A percentile compares a stretch with the other conserved stretches of the same genome.
These are phyloP conservation scores for Metschnikowia santaceciliae DNA, from an alignment of 805 yeast genomes.

Conservation along the genomic window DNA sequence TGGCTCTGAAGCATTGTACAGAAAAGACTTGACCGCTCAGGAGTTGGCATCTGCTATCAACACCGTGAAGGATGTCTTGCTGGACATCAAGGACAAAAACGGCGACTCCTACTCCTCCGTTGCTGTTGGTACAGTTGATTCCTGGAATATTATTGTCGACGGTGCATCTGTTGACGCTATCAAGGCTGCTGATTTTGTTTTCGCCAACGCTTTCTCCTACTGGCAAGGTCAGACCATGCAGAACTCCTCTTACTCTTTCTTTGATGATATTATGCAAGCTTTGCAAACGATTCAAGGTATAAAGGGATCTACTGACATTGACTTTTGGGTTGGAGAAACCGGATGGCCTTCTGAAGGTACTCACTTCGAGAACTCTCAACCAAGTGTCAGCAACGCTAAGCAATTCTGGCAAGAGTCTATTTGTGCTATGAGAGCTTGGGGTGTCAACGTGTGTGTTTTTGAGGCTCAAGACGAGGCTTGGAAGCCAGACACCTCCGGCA, in stretches of 20 bases:
- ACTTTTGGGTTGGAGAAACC: conserved; percentile 96
- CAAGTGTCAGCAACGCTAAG: conserved; percentile 70
- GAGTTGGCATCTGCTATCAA: conserved; percentile 66
- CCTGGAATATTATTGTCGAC: conserved; percentile 90
- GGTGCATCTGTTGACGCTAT: conserved; percentile 69
- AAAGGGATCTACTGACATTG: conserved; percentile 82
- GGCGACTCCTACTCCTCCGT: conserved; percentile 70
- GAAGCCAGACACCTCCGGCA: conserved; percentile 90
- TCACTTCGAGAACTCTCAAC: conserved; percentile 59
- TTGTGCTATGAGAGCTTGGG: conserved; percentile 95
- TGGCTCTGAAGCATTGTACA: conserved; percentile 94
- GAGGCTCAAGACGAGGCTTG: conserved; percentile 96
- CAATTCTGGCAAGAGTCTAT: conserved; percentile 82
- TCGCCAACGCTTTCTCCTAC: conserved; percentile 95
- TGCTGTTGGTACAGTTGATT: conserved; percentile 91
- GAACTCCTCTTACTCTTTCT: conserved; percentile 86
- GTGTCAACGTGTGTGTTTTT: conserved; percentile 84
- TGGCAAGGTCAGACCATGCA: conserved; percentile 94
- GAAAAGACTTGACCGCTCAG: conserved; percentile 75
- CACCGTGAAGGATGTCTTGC: conserved; percentile 56
- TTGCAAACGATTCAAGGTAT: conserved; percentile 79
- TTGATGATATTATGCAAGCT: conserved; percentile 98
- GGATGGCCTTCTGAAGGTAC: conserved; percentile 95
- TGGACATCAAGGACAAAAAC: conserved; percentile 65
- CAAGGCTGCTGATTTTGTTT: conserved; percentile 76